Base-by-base conservation (phyloP, 192 early-diverging fungal genomes). In the Chytriomyces confervae region DNA sequence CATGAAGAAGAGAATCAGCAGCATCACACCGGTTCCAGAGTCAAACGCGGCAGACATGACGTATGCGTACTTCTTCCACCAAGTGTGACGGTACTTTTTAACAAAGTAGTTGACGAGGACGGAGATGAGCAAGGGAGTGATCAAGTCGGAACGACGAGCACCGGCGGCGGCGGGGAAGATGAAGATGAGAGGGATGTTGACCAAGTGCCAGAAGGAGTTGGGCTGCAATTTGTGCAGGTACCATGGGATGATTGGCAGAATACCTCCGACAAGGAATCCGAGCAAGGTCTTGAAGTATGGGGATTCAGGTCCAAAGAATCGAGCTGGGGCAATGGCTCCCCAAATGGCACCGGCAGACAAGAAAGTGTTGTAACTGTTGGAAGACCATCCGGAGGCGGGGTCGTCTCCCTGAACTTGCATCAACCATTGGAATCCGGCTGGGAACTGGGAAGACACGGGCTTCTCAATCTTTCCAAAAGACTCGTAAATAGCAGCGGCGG, bases 61-160 rank as follows among this genome's bases (percentile, higher is more conserved):
- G 78, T 91, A 93, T 79, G 89, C 91, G 81, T 91, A 92, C 75
- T 86, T 86, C 27, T 69, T 50, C 87, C 89, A 91, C 89, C 89
- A 89, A 36, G n/a, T 36, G 16, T 16, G 64, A 16, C 64, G 16
- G 64, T 24, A 29, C 36, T 66, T 66, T 29, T 66, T 66, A 2
- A 66, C 27, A 66, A 24, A 66, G 64, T 66, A 66, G 64, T 66
- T 66, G 16, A 66, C 64, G 64, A 66, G 16, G n/a, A 66, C 29
- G 6, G 20, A n/a, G 3, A 66, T 29, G 64, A 5, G 2, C 3
- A 66, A 6, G 13, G 64, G 64, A 36, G n/a, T 66, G 64, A 66
- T 29, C n/a, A 66, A 27, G 16, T 66, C 64, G 64, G 64, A 16
- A 3, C 64, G 64, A 16, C 13, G 16, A 4, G 64, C 18, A 13